These are phyloP conservation scores for Xylaria grammica DNA, from an alignment of 495 filamentous ascomycete genomes.

Conservation along the genomic window DNA sequence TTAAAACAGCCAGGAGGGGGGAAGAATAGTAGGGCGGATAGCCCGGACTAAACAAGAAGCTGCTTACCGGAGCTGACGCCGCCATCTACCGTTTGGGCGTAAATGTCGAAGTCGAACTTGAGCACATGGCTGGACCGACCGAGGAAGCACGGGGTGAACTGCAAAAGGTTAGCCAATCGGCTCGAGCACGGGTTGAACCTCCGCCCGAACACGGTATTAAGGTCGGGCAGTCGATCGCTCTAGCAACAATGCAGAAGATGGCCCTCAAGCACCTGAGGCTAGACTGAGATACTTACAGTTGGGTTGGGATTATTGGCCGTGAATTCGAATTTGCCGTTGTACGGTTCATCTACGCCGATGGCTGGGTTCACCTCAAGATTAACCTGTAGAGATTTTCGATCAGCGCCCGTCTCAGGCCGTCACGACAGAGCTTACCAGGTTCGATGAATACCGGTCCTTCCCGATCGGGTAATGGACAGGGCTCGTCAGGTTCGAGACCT, in stretches of 20 bases:
- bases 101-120: conserved; percentile 18
- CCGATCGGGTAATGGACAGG: conserved; percentile 18
- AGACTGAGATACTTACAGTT: not conserved
- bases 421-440: not conserved
- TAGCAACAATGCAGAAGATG: not conserved
- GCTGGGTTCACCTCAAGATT: conserved; percentile 12
- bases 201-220: too few relatives aligned
- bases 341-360: conserved; percentile 6
- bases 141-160: conserved; percentile 20
- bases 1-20: not conserved
- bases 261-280: not conserved
- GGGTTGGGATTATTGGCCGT: conserved; percentile 1
- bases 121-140: not conserved
- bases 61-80: conserved; percentile 12
- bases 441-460: conserved; percentile 3
- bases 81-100: conserved; percentile 5
- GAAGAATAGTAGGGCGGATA: not conserved
- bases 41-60: not conserved
- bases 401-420: not conserved
- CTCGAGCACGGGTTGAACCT: too few relatives aligned
- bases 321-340: conserved; percentile 5
- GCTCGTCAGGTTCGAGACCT: conserved; percentile 9
- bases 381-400: too few relatives aligned
- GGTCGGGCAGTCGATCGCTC: too few relatives aligned
- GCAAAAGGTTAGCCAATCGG: not conserved